Base-by-base conservation (phyloP, 768 basidiomycete species). In the Boletus reticuloceps region DNA sequence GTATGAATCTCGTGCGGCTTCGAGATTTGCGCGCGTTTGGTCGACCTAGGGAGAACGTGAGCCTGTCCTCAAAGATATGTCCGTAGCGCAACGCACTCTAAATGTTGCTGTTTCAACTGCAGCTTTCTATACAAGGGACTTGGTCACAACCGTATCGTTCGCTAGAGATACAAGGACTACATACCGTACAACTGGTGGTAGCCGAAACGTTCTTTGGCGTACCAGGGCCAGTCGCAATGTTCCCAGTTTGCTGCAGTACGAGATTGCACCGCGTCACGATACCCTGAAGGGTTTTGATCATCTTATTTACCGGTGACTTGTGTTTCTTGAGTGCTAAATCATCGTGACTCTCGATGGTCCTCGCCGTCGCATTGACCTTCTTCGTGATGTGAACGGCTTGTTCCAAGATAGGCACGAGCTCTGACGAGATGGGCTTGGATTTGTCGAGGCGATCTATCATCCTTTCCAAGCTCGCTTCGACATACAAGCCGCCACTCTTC, bases 231-330 rank as follows among this genome's bases (percentile, higher is more conserved):
- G 48, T 58, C 13, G 53, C 56, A n/a, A 41, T 31, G n/a, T 47
- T 58, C 1, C 56, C 61, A 2, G 56, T 54, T 38, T 62, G 61
- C 29, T 55, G 61, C 12, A 62, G 50, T 41, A 62, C 55, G 20
- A 62, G 60, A 34, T 62, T 62, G 39, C 61, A 62, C 38, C 48
- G 60, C 12, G 61, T 62, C n/a, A 62, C 61, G n/a, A 58, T 55
- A 14, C 29, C 48, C 22, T 51, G 56, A 16, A 62, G 51, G 16
- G 42, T 27, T 6, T 55, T 52, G 20, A 53, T 62, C 60, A 62
- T 62, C 52, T 38, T 50, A 13, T 62, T 53, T 6, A 62, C 54
- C 25, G 16, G 41, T 1, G 51, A 17, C 36, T 55, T 47, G 38
- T 55, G 38, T 27, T 61, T 56, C 29, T 46, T 19, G 19, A 61